Evolutionary conservation across 176 grass and related monocot species (phyloP).

Genomic region (Lolium multiflorum): DNA sequence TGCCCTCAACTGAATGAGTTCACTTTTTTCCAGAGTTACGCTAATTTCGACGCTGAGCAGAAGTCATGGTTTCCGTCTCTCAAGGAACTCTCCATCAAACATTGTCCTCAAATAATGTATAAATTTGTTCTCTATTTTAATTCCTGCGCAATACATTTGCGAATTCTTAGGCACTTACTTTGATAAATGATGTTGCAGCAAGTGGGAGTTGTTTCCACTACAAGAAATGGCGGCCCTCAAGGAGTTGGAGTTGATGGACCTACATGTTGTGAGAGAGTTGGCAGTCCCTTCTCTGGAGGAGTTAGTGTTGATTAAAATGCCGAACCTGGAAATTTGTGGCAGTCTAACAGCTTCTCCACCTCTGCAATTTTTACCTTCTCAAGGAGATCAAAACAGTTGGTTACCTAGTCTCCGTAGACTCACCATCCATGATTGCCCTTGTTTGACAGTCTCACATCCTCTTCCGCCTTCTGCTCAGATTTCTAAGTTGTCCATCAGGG

Average conservation of each 20-base stretch:
- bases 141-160: background rate
- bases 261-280: background rate
- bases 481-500: slow-evolving; percentile 20
- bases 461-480: slow-evolving; percentile 13
- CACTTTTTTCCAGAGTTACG: slow-evolving; percentile 15
- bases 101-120: slow-evolving; percentile 32
- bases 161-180: slow-evolving; percentile 13
- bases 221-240: slow-evolving; percentile 18
- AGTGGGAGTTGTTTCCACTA: slow-evolving; percentile 20
- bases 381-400: background rate
- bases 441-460: slow-evolving; percentile 13
- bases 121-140: background rate
- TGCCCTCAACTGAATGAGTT: slow-evolving; percentile 35
- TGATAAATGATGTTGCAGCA: slow-evolving; percentile 27
- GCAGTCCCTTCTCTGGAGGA: slow-evolving; percentile 33
- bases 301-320: slow-evolving; percentile 35
- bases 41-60: background rate
- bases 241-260: slow-evolving; percentile 42
- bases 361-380: background rate
- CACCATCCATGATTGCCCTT: slow-evolving; percentile 26
- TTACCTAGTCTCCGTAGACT: background rate
- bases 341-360: background rate
- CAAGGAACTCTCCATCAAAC: slow-evolving; percentile 24
- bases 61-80: slow-evolving; percentile 38
- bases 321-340: slow-evolving; percentile 39